phyloP scores from a whole-genome alignment of 2,329 filamentous ascomycete genomes.

The Exserohilum turcica region DNA sequence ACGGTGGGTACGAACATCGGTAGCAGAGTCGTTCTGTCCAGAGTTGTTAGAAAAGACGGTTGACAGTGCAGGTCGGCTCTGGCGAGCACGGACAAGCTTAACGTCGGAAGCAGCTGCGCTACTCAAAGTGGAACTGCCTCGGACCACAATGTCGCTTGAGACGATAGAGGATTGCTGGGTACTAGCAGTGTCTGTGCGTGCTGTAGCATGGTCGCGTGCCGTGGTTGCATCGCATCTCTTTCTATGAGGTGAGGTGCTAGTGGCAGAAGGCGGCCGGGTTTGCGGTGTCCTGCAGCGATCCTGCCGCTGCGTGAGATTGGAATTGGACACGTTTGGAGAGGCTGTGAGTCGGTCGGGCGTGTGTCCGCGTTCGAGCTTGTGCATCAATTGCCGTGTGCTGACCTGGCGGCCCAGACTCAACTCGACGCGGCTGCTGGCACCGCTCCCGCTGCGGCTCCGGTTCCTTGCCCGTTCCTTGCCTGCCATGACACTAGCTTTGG shows the following conservation, averaged over 20 bases:
- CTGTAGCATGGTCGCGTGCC: constrained; percentile 22
- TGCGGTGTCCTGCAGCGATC: constrained; percentile 40
- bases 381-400: constrained; percentile 46
- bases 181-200: constrained; percentile 26
- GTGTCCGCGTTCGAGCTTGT: constrained; percentile 44
- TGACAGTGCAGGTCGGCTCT: constrained; percentile 40
- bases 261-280: constrained; percentile 36
- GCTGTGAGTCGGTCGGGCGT: constrained; percentile 43
- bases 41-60: constrained; percentile 44
- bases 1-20: background rate
- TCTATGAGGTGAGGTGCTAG: constrained; percentile 36
- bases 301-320: constrained; percentile 32
- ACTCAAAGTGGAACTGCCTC: constrained; percentile 20
- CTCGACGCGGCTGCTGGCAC: constrained; percentile 49
- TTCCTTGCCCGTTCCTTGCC: constrained; percentile 73
- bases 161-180: constrained; percentile 31
- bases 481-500: constrained; percentile 88
- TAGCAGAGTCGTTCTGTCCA: constrained; percentile 13
- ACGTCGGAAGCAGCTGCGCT: constrained; percentile 21
- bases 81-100: constrained; percentile 31
- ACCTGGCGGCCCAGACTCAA: constrained; percentile 46
- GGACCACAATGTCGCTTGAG: constrained; percentile 30
- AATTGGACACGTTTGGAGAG: constrained; percentile 46
- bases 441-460: constrained; percentile 61
- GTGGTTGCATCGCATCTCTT: constrained; percentile 38